Base-by-base conservation (phyloP, 179 eudicot genomes). In the Drosera spatulata region DNA sequence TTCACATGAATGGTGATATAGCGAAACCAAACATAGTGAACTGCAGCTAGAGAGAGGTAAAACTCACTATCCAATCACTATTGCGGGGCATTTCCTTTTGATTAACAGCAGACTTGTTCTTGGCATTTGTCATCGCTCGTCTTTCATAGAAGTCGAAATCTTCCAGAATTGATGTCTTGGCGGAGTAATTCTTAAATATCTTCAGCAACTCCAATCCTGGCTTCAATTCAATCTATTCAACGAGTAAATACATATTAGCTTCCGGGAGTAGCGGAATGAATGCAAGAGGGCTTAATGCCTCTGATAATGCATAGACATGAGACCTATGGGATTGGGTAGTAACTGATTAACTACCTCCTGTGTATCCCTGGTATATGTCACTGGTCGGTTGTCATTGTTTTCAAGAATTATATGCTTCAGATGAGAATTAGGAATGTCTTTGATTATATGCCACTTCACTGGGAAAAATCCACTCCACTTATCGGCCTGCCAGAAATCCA, bases 401-500 rank as follows among this genome's bases (percentile, higher is more conserved):
- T 82, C 83, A 38, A 82, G 81, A 63, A 74, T 65, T 38, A 82
- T 79, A 52, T 82, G 83, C 45, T 74, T 61, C 46, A 82, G 68
- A 50, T 64, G 83, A 43, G 76, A 56, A 65, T 82, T 76, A 10
- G 86, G 86, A 22, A 82, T 53, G 64, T 82, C 86, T 56, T 79
- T 82, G 14, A 82, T 64, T 0, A 79, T 69, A 64, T 79, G 84
- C 84, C 87, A 82, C 63, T 82, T 72, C 4, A 79, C 82, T 0
- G 87, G 80, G 59, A 79, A 82, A 53, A 61, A 71, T 5, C 87
- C 87, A 59, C 69, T 79, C 86, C 86, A 82, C 60, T 79, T 76
- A 52, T 79, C 86, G 64, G 64, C 71, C 67, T 82, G 86, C 86
- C 86, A 82, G 69, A 76, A 82, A 55, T 79, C 81, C 73, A 79